Conservation (phyloP, 352 stramenopile genomes). For the Phytopythium cucurbitacearum region DNA sequence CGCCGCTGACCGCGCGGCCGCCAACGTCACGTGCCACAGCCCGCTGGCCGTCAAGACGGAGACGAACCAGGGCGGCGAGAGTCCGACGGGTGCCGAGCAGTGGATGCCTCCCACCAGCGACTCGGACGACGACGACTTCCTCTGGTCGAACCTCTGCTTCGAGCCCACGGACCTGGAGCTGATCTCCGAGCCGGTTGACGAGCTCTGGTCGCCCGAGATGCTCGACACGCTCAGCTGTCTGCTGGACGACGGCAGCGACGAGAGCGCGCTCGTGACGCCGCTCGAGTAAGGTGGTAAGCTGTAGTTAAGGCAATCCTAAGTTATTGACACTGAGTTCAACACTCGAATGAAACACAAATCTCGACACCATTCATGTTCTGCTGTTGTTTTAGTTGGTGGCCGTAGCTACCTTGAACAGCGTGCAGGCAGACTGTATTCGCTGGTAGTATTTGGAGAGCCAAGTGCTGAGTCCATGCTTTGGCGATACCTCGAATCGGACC, state of each 20-base stretch:
- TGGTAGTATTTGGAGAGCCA: too few species aligned
- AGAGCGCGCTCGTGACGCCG: slow-evolving; percentile 2
- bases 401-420: too few species aligned
- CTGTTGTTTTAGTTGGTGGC: too few species aligned
- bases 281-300: slow-evolving; percentile 4
- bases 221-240: slow-evolving; percentile 25
- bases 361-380: too few species aligned
- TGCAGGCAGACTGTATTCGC: too few species aligned
- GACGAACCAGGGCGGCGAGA: neutral
- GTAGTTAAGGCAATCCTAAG: slow-evolving; percentile 1
- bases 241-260: slow-evolving; percentile 14
- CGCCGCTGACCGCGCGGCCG: neutral
- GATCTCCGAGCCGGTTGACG: slow-evolving; percentile 8
- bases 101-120: slow-evolving; percentile 9
- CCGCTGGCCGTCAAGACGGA: neutral
- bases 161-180: slow-evolving; percentile 1
- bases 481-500: too few species aligned
- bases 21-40: slow-evolving; percentile 3
- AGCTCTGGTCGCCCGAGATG: slow-evolving; percentile 18
- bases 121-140: slow-evolving; percentile 10
- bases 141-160: slow-evolving; percentile 9
- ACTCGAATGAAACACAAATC: too few species aligned
- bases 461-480: too few species aligned
- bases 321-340: too few species aligned
- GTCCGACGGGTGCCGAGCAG: slow-evolving; percentile 1